Base-by-base conservation (phyloP, 257 asterid genomes). In the Lycium ferocissimum region DNA sequence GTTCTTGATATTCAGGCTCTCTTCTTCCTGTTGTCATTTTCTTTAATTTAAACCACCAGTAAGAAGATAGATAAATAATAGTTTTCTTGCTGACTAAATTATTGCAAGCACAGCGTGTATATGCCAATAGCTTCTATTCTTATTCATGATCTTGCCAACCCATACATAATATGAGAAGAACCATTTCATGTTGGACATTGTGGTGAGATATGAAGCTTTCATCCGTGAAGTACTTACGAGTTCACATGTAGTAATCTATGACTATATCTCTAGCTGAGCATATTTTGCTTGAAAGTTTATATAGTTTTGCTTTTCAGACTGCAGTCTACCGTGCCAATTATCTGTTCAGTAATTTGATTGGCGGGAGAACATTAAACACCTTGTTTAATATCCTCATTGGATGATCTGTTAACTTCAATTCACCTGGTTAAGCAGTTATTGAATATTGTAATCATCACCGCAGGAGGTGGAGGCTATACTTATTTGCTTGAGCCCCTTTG, bases 401-500 rank as follows among this genome's bases (percentile, higher is more conserved):
- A 12, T 75, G 3, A 43, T 12, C 38, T 20, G 62, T 82, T 61
- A 47, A 26, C 9, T 20, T 66, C 65, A 47, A 33, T 83, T 26
- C 26, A 18, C 63, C 69, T 26, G 49, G 70, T 80, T 80, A n/a
- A 75, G 33, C 53, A 47, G 37, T 80, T 65, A 33, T 84, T 40
- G 35, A 0, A 1, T n/a, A 33, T 61, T n/a, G 45, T 1, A 14
- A 10, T 80, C 61, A 63, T 45, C 58, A 78, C 83, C 89, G 82
- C 91, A 95, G 98, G 98, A 70, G 91, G 75, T 87, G 98, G 98
- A 87, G 97, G 98, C 83, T 94, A 94, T 81, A 88, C 98, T 43
- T 95, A 95, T 94, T 90, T 95, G 65, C 87, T 89, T 51, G 93
- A 95, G 85, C 99, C 99, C 54, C 97, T 95, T 84, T 95, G 99